Percentiles rank a stretch among this genome's conserved stretches.
These are phyloP conservation scores for Erythrophleum fordii DNA, from an alignment of 306 rosid species.

Conservation along the genomic window DNA sequence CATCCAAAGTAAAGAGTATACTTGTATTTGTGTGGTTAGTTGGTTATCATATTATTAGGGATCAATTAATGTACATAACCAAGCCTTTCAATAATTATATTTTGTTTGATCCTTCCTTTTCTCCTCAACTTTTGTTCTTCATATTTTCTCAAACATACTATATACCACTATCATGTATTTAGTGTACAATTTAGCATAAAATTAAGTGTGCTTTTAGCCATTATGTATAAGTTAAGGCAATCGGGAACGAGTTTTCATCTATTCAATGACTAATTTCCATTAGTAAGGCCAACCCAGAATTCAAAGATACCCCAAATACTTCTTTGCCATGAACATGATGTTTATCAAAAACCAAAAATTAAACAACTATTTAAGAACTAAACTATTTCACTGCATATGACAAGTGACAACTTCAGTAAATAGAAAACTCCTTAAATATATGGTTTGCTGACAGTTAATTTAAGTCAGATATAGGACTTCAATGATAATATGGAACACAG, in stretches of 20 bases:
- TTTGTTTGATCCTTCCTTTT: neutral
- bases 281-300: neutral
- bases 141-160: neutral
- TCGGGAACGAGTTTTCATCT: neutral
- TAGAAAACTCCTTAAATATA: neutral
- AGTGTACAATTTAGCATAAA: neutral
- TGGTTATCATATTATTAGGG: neutral
- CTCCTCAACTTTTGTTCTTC: neutral
- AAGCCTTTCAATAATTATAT: neutral
- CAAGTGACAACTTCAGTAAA: neutral
- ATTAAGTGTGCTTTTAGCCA: neutral
- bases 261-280: neutral
- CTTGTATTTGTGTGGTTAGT: neutral
- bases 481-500: neutral
- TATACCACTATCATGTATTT: neutral
- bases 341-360: slow-evolving; percentile 6
- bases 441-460: slow-evolving; percentile 10
- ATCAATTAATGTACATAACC: neutral
- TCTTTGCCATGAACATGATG: neutral
- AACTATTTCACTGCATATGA: neutral
- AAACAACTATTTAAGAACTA: slow-evolving; percentile 21
- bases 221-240: neutral
- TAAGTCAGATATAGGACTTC: neutral
- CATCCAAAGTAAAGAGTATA: neutral
- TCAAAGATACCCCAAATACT: neutral